Evolutionary conservation across 164 flowering plant species (phyloP), one percentile per base, ranked within the genome.

Genomic region (Echeveria elegans): DNA sequence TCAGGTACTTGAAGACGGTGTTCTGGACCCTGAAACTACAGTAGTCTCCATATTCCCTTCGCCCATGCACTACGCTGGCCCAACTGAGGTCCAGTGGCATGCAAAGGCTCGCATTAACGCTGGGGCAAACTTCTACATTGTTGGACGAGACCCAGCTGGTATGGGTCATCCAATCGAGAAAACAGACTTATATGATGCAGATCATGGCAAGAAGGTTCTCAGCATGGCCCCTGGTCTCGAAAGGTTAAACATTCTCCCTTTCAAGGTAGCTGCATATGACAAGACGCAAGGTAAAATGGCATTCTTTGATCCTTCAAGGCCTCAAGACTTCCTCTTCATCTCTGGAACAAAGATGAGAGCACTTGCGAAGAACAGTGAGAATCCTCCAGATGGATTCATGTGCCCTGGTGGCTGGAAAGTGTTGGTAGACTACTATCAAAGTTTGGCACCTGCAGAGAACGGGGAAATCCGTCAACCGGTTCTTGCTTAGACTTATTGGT

Each of bases 71-170:
- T 93, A 93, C 74, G 98, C 98, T 30, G 98, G 98, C 31, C 97
- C 98, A 43, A 93, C 98, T 71, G 98, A 93, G 78, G 98, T 93
- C 47, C 98, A 93, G 79, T 93, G 98, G 98, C 98, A 92, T 73
- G 98, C 98, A 16, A 93, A 90, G 75, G 93, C 97, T 63, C 78
- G 98, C 36, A 90, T 93, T 41, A 93, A 93, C 81, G 97, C 98
- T 21, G 97, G 98, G 37, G 98, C 98, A 7, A 87, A 93, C 84
- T 93, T 90, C 73, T 93, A 93, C 77, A 93, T 93, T 31, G 98
- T 93, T 4, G 98, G 97, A 28, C 84, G 98, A 37, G 97, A 93
- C 67, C 98, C 98, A n/a, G 98, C 98, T 62, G 98, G 98, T 59
- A 92, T 90, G 98, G 61, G 92, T 72, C 98, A 90, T 74, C 98